A percentile compares a stretch with the other conserved stretches of the same genome.
Conservation (phyloP, 345 rosid species). For the Brassica carinata region DNA sequence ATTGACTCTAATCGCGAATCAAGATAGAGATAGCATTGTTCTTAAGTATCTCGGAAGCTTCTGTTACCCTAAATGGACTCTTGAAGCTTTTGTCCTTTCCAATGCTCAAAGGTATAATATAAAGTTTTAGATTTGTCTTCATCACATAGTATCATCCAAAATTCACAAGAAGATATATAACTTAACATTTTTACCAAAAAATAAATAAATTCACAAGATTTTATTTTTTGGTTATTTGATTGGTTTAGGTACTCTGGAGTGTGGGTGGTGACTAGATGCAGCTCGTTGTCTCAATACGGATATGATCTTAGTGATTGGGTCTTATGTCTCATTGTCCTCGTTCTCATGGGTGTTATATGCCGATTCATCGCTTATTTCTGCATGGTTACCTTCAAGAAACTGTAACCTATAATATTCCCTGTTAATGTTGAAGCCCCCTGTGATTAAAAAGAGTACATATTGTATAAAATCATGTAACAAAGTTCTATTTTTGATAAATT, state of each 20-base stretch:
- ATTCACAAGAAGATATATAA: too few relatives aligned
- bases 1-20: slow-evolving; percentile 71
- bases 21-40: slow-evolving; percentile 50
- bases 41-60: slow-evolving; percentile 56
- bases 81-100: slow-evolving; percentile 77
- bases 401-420: slow-evolving; percentile 32
- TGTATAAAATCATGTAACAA: slow-evolving; percentile 33
- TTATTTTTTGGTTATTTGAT: not conserved
- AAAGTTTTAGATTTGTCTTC: not conserved
- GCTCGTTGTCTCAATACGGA: slow-evolving; percentile 50
- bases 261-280: slow-evolving; percentile 68
- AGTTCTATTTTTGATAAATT: slow-evolving; percentile 1
- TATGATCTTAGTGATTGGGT: slow-evolving; percentile 65
- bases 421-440: not conserved
- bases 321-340: slow-evolving; percentile 48
- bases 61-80: slow-evolving; percentile 82
- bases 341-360: slow-evolving; percentile 48
- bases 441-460: slow-evolving; percentile 15
- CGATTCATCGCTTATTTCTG: slow-evolving; percentile 53
- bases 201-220: too few relatives aligned
- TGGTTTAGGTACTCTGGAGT: slow-evolving; percentile 61
- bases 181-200: too few relatives aligned
- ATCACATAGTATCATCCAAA: not conserved
- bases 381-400: slow-evolving; percentile 51
- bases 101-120: slow-evolving; percentile 61